These are phyloP conservation scores for Ramaria sp. DNA, from an alignment of 768 basidiomycete genomes.

Conservation along the genomic window DNA sequence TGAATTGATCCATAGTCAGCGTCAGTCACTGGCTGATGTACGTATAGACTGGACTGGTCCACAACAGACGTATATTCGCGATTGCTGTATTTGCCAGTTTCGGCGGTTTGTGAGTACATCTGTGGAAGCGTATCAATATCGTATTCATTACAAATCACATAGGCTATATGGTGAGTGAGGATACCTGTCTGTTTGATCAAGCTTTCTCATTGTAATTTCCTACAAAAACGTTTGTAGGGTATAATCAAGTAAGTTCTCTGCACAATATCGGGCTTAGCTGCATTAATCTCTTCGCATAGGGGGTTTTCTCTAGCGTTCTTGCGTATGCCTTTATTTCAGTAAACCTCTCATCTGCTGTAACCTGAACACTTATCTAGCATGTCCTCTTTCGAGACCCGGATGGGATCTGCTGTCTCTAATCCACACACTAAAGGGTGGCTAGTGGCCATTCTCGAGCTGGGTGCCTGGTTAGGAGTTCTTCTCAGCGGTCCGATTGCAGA, in stretches of 20 bases:
- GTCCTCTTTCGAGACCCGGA: constrained; percentile 21
- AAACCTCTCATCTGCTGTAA: constrained; percentile 28
- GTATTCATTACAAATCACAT: no score
- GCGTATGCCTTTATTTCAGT: constrained; percentile 27
- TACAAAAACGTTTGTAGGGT: constrained; percentile 28
- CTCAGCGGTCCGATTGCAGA: constrained; percentile 66
- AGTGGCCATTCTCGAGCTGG: constrained; percentile 63
- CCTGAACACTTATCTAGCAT: constrained; percentile 31
- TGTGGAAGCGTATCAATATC: background rate
- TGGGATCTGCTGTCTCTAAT: constrained; percentile 44
- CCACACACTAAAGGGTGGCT: constrained; percentile 57
- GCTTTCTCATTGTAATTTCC: background rate
- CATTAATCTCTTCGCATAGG: constrained; percentile 25
- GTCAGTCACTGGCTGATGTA: constrained; percentile 5
- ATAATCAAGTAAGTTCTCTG: constrained; percentile 40
- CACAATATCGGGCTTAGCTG: background rate
- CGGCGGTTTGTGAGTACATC: constrained; percentile 49
- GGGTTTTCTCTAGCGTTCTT: constrained; percentile 70
- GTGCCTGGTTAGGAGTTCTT: constrained; percentile 69
- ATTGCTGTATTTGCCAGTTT: constrained; percentile 72
- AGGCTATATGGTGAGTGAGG: constrained; percentile 44
- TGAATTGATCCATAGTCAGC: constrained; percentile 6
- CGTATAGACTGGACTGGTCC: constrained; percentile 47
- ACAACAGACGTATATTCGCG: constrained; percentile 53
- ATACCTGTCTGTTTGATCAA: background rate